A percentile compares a stretch with the other conserved stretches of the same genome.
Conservation (phyloP, 768 basidiomycete genomes). For the Suillus cothurnatus region DNA sequence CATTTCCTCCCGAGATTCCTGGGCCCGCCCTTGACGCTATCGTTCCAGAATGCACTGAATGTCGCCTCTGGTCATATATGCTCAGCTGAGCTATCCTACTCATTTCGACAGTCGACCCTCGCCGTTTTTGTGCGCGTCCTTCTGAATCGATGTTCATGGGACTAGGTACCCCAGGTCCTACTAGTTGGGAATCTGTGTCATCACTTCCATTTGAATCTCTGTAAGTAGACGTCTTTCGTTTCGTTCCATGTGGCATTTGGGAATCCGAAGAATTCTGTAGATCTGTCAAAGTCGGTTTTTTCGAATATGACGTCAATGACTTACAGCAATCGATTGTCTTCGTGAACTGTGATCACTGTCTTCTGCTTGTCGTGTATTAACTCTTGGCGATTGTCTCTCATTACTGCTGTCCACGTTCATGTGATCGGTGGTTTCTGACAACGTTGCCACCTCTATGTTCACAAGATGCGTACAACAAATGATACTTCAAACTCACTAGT, state of each 20-base stretch:
- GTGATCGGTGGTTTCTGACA: constrained; percentile 34
- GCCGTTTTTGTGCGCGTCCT: constrained; percentile 76
- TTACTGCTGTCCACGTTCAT: constrained; percentile 41
- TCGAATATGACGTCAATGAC: constrained; percentile 24
- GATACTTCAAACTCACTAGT: constrained; percentile 24
- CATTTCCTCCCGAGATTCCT: constrained; percentile 28
- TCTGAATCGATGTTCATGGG: constrained; percentile 60
- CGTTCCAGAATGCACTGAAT: constrained; percentile 69
- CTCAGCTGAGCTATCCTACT: constrained; percentile 74
- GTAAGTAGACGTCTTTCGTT: constrained; percentile 84
- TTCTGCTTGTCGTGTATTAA: constrained; percentile 40
- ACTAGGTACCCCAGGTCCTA: constrained; percentile 68
- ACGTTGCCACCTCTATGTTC: constrained; percentile 19
- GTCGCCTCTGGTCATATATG: constrained; percentile 71
- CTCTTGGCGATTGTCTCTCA: constrained; percentile 30
- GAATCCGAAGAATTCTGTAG: constrained; percentile 40
- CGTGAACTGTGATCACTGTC: constrained; percentile 72
- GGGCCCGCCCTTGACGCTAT: constrained; percentile 28
- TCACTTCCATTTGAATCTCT: constrained; percentile 53
- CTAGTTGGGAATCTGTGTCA: constrained; percentile 67
- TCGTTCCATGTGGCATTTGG: constrained; percentile 61
- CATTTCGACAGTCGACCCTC: constrained; percentile 82
- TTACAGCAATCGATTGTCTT: constrained; percentile 70
- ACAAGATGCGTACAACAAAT: constrained; percentile 16
- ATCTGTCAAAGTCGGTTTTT: constrained; percentile 9